These are phyloP conservation scores for Magnusiomyces ingens DNA, from an alignment of 1,139 yeast genomes.

Conservation along the genomic window DNA sequence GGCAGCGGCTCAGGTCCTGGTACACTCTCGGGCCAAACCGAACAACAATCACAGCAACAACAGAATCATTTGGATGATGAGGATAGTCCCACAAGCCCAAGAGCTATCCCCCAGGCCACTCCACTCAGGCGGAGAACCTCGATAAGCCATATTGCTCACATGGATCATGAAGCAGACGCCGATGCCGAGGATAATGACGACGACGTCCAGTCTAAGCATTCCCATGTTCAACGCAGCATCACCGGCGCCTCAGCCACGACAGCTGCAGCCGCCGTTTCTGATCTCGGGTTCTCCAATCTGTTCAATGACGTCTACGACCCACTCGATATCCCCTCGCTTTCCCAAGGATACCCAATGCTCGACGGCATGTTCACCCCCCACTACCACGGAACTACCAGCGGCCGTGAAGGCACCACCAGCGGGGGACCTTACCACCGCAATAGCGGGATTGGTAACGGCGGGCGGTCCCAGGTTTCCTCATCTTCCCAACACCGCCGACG, in stretches of 20 bases:
- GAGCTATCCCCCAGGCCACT: no score
- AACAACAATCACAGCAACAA: background rate
- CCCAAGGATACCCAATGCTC: background rate
- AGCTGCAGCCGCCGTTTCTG: background rate
- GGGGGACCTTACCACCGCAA: no score
- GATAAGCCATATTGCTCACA: no score
- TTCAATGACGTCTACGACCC: conserved; percentile 3
- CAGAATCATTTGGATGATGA: no score
- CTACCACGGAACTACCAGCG: no score
- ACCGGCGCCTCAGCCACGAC: background rate
- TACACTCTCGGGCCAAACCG: background rate
- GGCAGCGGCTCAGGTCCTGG: background rate
- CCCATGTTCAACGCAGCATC: background rate
- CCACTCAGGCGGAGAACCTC: no score
- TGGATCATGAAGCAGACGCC: background rate
- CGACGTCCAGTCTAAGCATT: conserved; percentile 5
- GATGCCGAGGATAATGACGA: conserved; percentile 3
- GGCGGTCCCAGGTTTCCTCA: no score
- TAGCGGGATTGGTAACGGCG: no score
- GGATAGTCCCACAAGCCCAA: no score
- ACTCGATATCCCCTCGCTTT: background rate
- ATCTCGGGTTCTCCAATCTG: background rate
- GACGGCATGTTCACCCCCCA: conserved; percentile 7
- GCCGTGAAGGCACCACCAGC: no score
- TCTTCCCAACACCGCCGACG: no score